These are phyloP conservation scores for Sphagnum tenellum DNA, from an alignment of 225 moss, liverwort and hornwort species.

Conservation along the genomic window DNA sequence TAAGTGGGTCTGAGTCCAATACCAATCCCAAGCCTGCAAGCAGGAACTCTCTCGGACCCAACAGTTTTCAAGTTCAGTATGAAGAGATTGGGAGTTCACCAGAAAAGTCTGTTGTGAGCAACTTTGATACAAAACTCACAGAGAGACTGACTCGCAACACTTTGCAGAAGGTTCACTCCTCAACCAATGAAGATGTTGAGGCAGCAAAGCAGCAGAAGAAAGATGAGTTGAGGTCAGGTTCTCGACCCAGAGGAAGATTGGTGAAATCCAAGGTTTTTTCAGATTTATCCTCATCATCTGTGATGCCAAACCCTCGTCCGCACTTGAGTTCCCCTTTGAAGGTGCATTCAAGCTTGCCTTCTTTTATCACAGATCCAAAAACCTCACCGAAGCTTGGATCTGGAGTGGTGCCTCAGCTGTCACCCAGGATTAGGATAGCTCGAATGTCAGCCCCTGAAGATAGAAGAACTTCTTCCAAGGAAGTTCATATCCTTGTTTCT, in stretches of 20 bases:
- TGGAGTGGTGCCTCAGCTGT: constrained; percentile 11
- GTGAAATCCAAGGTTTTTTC: constrained; percentile 42
- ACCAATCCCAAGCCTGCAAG: constrained; percentile 11
- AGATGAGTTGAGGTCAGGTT: constrained; percentile 28
- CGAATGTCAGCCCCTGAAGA: constrained; percentile 42
- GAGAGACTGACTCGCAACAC: constrained; percentile 31
- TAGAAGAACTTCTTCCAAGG: constrained; percentile 35
- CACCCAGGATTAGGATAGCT: constrained; percentile 10
- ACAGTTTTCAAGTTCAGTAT: constrained; percentile 51
- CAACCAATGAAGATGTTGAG: constrained; percentile 19
- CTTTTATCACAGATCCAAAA: constrained; percentile 20
- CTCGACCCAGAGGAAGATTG: constrained; percentile 39
- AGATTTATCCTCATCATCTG: constrained; percentile 9
- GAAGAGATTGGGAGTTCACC: constrained; percentile 45
- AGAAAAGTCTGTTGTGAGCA: constrained; percentile 25
- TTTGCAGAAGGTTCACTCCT: constrained; percentile 6
- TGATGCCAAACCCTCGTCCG: not conserved
- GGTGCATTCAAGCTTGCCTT: constrained; percentile 2
- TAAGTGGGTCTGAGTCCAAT: constrained; percentile 2
- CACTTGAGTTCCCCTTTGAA: constrained; percentile 9
- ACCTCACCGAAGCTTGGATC: constrained; percentile 5
- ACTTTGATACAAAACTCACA: constrained; percentile 32
- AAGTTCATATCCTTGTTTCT: constrained; percentile 11
- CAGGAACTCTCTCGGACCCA: constrained; percentile 23
- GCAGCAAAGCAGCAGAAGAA: constrained; percentile 10